These are phyloP conservation scores for Oryza punctata DNA, from an alignment of 176 grass and related monocot species.

Conservation along the genomic window DNA sequence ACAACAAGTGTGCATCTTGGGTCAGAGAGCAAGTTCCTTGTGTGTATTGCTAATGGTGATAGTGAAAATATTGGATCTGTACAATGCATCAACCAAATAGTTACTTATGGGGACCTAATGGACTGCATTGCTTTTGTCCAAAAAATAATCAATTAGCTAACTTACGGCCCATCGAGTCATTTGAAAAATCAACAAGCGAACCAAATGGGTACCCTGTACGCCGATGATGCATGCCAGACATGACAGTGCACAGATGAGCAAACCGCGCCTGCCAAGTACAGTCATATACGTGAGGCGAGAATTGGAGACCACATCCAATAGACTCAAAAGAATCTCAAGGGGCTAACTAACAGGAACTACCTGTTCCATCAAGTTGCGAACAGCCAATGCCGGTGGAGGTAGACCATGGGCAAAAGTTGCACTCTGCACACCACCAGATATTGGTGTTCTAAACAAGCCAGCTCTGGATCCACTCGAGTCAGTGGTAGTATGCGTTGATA, in stretches of 20 bases:
- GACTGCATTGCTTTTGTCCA: not conserved
- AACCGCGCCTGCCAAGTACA: conserved; percentile 68
- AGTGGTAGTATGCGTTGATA: not conserved
- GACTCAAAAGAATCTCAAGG: not conserved
- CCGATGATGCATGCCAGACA: conserved; percentile 97
- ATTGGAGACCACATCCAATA: not conserved
- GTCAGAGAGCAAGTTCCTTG: conserved; percentile 87
- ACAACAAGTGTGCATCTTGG: conserved; percentile 97
- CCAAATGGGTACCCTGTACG: conserved; percentile 93
- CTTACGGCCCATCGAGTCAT: conserved; percentile 94
- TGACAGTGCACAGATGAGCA: conserved; percentile 91
- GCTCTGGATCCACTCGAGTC: conserved; percentile 70
- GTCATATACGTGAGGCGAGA: not conserved
- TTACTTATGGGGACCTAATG: not conserved
- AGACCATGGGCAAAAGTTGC: conserved; percentile 90
- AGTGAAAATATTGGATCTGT: conserved; percentile 96
- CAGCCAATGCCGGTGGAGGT: conserved; percentile 89
- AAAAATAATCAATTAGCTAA: conserved; percentile 34
- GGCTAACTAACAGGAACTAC: conserved; percentile 34
- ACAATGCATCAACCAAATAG: conserved; percentile 9
- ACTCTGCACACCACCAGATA: conserved; percentile 96
- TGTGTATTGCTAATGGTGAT: conserved; percentile 94
- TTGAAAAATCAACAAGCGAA: conserved; percentile 94
- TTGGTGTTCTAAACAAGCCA: conserved; percentile 93
- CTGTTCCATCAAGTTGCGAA: conserved; percentile 98